These are phyloP conservation scores for Dothideomycetes sp. DNA, from an alignment of 2,329 filamentous ascomycete genomes.

Conservation along the genomic window DNA sequence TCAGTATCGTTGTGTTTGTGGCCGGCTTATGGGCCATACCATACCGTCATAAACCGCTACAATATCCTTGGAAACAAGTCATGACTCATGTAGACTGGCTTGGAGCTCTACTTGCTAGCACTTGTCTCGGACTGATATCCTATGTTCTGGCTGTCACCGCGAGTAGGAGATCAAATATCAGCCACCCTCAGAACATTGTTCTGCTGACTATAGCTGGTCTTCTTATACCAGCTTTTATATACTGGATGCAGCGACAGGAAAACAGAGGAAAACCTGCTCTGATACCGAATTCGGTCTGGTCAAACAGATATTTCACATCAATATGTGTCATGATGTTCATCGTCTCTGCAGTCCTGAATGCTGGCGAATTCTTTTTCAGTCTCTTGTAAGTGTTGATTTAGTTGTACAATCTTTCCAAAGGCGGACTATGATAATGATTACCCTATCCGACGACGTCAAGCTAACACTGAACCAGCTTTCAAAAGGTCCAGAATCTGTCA, in stretches of 20 bases:
- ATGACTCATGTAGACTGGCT: constrained; percentile 44
- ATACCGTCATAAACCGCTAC: constrained; percentile 16
- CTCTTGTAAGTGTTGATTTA: constrained; percentile 23
- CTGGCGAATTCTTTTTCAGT: constrained; percentile 29
- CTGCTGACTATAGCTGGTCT: constrained; percentile 36
- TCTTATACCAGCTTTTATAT: constrained; percentile 41
- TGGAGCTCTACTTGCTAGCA: constrained; percentile 38
- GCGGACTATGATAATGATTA: no score
- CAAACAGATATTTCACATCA: constrained; percentile 44
- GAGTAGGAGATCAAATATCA: constrained; percentile 2
- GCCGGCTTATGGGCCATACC: constrained; percentile 31
- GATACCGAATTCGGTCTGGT: constrained; percentile 55
- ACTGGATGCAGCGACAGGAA: constrained; percentile 46
- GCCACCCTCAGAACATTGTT: constrained; percentile 13
- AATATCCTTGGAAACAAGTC: constrained; percentile 20
- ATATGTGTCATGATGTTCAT: constrained; percentile 36
- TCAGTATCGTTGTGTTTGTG: constrained; percentile 32
- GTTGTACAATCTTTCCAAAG: constrained; percentile 18
- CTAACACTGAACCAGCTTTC: constrained; percentile 33
- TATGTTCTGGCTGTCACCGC: constrained; percentile 37
- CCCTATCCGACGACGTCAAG: no score
- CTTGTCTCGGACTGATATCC: constrained; percentile 40
- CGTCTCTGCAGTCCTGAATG: constrained; percentile 28
- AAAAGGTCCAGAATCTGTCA: constrained; percentile 40
- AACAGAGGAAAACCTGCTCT: constrained; percentile 40